Conservation (phyloP, 768 basidiomycete genomes). For the Amanita fuliginea region DNA sequence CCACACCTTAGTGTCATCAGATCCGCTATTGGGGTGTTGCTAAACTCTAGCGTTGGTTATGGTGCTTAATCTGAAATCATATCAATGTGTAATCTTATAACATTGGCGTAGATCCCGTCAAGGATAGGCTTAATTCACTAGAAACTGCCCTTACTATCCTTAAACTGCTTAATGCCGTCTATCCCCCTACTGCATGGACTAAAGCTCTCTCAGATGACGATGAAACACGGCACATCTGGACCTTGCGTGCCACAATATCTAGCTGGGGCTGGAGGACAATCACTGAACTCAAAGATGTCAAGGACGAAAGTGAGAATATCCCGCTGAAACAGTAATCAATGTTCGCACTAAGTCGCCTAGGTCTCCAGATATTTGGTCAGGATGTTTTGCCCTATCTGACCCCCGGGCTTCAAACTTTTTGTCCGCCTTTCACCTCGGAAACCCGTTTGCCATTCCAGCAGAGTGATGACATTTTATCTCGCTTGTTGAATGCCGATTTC, state of each 20-base stretch:
- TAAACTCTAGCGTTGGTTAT: slow-evolving; percentile 71
- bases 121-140: slow-evolving; percentile 52
- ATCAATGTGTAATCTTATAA: neutral
- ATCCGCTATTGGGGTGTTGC: slow-evolving; percentile 67
- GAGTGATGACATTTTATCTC: slow-evolving; percentile 28
- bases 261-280: slow-evolving; percentile 74
- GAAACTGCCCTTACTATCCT: slow-evolving; percentile 62
- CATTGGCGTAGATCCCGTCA: slow-evolving; percentile 49
- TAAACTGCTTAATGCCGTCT: slow-evolving; percentile 55
- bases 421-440: slow-evolving; percentile 36
- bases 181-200: slow-evolving; percentile 64
- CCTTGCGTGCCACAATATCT: slow-evolving; percentile 48
- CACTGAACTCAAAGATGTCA: slow-evolving; percentile 61
- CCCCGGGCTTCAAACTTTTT: slow-evolving; percentile 45
- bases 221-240: slow-evolving; percentile 35
- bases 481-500: slow-evolving; percentile 53
- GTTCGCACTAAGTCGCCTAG: neutral
- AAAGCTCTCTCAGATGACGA: slow-evolving; percentile 24
- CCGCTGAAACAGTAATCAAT: slow-evolving; percentile 2
- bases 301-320: slow-evolving; percentile 50
- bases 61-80: slow-evolving; percentile 30
- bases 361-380: slow-evolving; percentile 40
- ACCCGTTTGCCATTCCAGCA: slow-evolving; percentile 26
- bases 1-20: slow-evolving; percentile 63
- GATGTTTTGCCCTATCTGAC: slow-evolving; percentile 56